Conservation (phyloP, 1,139 yeast species). For the Kodamaea suecica region DNA sequence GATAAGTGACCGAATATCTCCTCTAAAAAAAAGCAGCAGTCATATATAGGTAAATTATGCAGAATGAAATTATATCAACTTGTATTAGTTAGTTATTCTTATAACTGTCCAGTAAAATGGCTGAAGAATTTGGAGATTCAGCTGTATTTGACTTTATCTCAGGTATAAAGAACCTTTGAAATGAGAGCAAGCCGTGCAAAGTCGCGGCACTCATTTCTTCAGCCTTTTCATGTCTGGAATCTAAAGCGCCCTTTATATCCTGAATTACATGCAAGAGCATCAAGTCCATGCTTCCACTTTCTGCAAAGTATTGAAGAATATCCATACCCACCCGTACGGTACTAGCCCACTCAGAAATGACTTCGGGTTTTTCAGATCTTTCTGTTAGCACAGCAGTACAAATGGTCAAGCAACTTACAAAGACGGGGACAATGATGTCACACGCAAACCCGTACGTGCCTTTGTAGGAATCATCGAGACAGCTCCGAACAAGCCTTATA, state of each 20-base stretch:
- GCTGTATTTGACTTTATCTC: not conserved
- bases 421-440: conserved; percentile 9
- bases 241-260: conserved; percentile 17
- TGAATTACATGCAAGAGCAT: conserved; percentile 16
- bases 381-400: conserved; percentile 15
- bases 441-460: conserved; percentile 3
- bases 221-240: not conserved
- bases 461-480: conserved; percentile 2
- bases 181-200: conserved; percentile 14
- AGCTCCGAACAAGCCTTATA: conserved; percentile 8
- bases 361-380: not conserved
- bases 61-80: too few species aligned
- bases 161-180: conserved; percentile 22
- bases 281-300: conserved; percentile 11
- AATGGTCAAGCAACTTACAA: conserved; percentile 13
- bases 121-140: conserved; percentile 1
- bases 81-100: too few species aligned
- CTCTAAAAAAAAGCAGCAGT: too few species aligned
- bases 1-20: too few species aligned
- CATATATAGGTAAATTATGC: too few species aligned
- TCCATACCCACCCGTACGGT: conserved; percentile 14
- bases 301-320: conserved; percentile 16
- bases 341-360: conserved; percentile 7
- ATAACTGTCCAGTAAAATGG: conserved; percentile 1
- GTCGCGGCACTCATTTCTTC: conserved; percentile 5